Evolutionary conservation across 768 basidiomycete species (phyloP), one percentile per base, ranked within the genome.

Genomic region (Agaricus sinodeliciosus): DNA sequence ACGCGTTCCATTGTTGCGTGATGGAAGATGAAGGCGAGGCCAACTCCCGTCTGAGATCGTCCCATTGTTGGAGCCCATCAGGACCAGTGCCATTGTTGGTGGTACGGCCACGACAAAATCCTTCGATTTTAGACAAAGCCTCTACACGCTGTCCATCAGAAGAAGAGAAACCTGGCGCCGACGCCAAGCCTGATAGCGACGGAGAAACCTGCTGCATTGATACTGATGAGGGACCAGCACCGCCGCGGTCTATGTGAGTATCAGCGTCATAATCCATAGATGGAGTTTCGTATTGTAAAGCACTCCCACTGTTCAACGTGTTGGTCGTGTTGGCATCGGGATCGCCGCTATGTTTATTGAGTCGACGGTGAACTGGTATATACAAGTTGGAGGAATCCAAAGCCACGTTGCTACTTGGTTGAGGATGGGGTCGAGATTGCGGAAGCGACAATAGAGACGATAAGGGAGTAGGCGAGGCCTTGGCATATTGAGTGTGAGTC

Each of bases 91-190:
- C 52, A 35, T 37, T 12, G 22, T n/a, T 8, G 4, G 39, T 22
- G 25, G 5, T 39, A 36, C 39, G 40, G 3, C 28, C 40, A 26
- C 25, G 67, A 60, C 77, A 72, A 43, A 82, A 65, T 58, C 82
- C 80, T 60, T 75, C 76, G 56, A 83, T 77, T 57, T 76, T 70
- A 22, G 74, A 70, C 8, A 83, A 63, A 40, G 79, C 68, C 42
- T 82, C 78, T 58, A 74, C 75, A 7, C 69, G 56, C 22, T 57
- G 56, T 35, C 18, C 49, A 28, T 47, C 55, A 42, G 31, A 51
- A 19, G 18, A 18, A 25, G 47, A 19, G 12, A n/a, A 34, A 3
- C 31, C 28, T 11, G 31, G 16, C 40, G 40, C 40, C 40, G 40
- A 41, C 40, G 19, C 2, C 40, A 41, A 22, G 40, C 40, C 15